Evolutionary conservation across 257 asterid species (phyloP), one percentile per base, ranked within the genome.

Genomic region (Solanum neorickii): DNA sequence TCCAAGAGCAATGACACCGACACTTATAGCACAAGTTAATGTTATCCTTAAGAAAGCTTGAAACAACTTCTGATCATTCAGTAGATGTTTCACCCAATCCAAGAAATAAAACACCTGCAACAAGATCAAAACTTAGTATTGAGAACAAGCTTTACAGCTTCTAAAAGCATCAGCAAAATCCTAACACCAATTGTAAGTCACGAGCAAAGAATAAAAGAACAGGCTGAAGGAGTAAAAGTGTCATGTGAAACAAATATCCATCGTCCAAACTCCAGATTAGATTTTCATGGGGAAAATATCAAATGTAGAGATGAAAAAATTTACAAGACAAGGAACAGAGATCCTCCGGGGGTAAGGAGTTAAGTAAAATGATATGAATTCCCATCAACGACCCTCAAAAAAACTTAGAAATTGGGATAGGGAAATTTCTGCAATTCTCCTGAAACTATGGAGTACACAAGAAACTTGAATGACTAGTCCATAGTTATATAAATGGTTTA

Each of bases 41-140:
- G 98, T 96, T 89, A 96, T 89, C 88, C 95, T 94, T 93, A 97
- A 89, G 91, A 97, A 97, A 33, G 97, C 86, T 83, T 97, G 95
- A 91, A 97, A 97, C 90, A 94, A 92, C 91, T 97, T 95, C 47
- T 97, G 96, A 90, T 95, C 99, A 88, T 95, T 90, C 87, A 97
- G 92, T 86, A 93, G 93, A 92, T 93, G 92, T 86, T 97, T 97
- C 89, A 97, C 95, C 99, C 99, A 97, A 86, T 92, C 98, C 91
- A 97, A 89, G 92, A 97, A 95, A 94, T 97, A 95, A 90, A 97
- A 97, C 83, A 97, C 99, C 99, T 97, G 94, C 90, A 91, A 31
- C 86, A 78, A 83, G 69, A 87, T 87, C 83, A 90, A 75, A 44
- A 88, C 75, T 89, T 83, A 88, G 89, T 84, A 70, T 35, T 80